Conservation (phyloP, 352 stramenopile genomes). For the Phytopythium cucurbitacearum region DNA sequence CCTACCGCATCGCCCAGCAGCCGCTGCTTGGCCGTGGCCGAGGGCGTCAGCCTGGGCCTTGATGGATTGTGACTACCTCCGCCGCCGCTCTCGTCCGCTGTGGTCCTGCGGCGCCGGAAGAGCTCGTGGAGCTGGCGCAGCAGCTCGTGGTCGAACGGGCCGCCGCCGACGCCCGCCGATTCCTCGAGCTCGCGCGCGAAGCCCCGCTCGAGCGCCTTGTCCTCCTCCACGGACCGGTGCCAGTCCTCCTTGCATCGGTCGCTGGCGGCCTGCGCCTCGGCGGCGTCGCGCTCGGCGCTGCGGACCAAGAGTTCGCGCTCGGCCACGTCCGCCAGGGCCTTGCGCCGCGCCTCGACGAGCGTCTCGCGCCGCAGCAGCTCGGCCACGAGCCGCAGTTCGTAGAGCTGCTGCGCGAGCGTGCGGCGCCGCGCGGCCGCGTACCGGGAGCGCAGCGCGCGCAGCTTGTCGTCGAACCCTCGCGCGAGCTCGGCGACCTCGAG, state of each 20-base stretch:
- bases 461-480: conserved; percentile 81
- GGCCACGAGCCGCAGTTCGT: conserved; percentile 53
- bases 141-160: conserved; percentile 68
- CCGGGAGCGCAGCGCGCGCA: conserved; percentile 51
- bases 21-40: conserved; percentile 32
- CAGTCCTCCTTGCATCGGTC: conserved; percentile 63
- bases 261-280: conserved; percentile 42
- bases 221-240: conserved; percentile 61
- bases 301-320: neutral
- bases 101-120: conserved; percentile 57
- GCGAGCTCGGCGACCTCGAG: conserved; percentile 83
- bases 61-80: conserved; percentile 12
- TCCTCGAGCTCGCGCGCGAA: conserved; percentile 77
- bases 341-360: conserved; percentile 19
- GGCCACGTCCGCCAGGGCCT: conserved; percentile 6
- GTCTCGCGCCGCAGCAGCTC: conserved; percentile 56
- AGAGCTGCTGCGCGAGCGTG: conserved; percentile 67
- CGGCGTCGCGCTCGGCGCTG: conserved; percentile 32
- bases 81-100: conserved; percentile 39
- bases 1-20: conserved; percentile 33
- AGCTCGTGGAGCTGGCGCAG: conserved; percentile 71
- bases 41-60: neutral
- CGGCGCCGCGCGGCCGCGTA: conserved; percentile 49
- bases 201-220: conserved; percentile 53
- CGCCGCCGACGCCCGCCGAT: conserved; percentile 22